Percentiles rank a stretch among this genome's conserved stretches.
These are phyloP conservation scores for Rheum nobile DNA, from an alignment of 148 eudicot species.

Conservation along the genomic window DNA sequence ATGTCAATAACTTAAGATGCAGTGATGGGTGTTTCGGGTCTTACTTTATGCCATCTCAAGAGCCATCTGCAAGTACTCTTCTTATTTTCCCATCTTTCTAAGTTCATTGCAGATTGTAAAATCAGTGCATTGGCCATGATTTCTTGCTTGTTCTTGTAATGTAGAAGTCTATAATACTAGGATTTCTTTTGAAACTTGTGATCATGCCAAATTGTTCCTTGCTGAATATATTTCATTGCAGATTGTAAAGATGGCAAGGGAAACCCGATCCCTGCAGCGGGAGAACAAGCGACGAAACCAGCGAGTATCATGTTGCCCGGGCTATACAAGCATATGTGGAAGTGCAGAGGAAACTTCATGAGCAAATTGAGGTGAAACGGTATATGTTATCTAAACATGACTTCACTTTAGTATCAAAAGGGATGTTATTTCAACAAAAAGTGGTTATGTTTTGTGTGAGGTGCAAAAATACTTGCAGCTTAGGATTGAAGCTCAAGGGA, in stretches of 20 bases:
- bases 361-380: constrained; percentile 89
- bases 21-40: constrained; percentile 68
- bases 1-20: no score
- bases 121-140: background rate
- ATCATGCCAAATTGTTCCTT: background rate
- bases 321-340: constrained; percentile 79
- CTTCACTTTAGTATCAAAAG: no score
- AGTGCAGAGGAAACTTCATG: constrained; percentile 74
- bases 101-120: no score
- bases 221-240: constrained; percentile 11
- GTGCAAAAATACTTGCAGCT: constrained; percentile 87
- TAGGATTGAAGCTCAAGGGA: constrained; percentile 91
- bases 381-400: no score
- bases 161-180: constrained; percentile 75
- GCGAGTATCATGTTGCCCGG: constrained; percentile 34
- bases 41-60: constrained; percentile 80
- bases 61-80: constrained; percentile 73
- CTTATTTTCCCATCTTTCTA: no score
- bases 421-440: no score
- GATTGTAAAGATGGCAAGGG: constrained; percentile 19
- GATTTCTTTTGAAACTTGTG: constrained; percentile 8
- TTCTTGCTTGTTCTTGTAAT: constrained; percentile 1
- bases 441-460: constrained; percentile 22
- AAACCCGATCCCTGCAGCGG: constrained; percentile 19
- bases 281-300: constrained; percentile 26